These are phyloP conservation scores for Chiua virens DNA, from an alignment of 768 basidiomycete species.

Conservation along the genomic window DNA sequence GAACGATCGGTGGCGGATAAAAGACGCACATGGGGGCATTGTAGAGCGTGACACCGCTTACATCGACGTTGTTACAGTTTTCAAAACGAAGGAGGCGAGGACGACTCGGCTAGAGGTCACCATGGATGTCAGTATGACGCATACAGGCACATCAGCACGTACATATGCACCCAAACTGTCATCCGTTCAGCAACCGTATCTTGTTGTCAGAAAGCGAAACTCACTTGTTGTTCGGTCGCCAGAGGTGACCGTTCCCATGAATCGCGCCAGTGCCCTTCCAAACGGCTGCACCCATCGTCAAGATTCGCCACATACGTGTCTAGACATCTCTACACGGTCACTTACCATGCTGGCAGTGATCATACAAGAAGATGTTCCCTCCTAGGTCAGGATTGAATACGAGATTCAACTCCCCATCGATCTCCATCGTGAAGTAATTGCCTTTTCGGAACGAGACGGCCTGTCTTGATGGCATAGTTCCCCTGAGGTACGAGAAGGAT, in stretches of 20 bases:
- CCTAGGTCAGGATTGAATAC: background rate
- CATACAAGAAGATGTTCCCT: slow-evolving; percentile 5
- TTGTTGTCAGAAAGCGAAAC: background rate
- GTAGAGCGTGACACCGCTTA: slow-evolving; percentile 15
- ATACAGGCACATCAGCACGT: background rate
- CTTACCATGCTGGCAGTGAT: slow-evolving; percentile 1
- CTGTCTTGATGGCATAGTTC: slow-evolving; percentile 1
- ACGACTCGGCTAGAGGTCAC: background rate
- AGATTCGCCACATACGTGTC: background rate
- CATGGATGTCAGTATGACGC: background rate
- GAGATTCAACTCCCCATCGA: slow-evolving; percentile 4
- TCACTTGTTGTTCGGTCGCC: background rate
- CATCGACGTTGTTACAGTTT: slow-evolving; percentile 2
- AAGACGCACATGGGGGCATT: slow-evolving; percentile 10
- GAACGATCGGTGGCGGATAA: background rate
- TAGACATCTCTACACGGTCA: background rate
- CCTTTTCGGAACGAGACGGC: background rate
- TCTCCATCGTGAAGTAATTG: background rate
- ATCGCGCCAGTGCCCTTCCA: slow-evolving; percentile 7
- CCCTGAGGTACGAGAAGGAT: slow-evolving; percentile 8
- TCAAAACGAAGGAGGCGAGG: slow-evolving; percentile 9
- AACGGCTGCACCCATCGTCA: background rate
- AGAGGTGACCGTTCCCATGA: slow-evolving; percentile 5
- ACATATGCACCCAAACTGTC: slow-evolving; percentile 2
- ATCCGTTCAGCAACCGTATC: background rate